Conservation (phyloP, 192 early-diverging fungal species). For the Entomortierella beljakovae region DNA sequence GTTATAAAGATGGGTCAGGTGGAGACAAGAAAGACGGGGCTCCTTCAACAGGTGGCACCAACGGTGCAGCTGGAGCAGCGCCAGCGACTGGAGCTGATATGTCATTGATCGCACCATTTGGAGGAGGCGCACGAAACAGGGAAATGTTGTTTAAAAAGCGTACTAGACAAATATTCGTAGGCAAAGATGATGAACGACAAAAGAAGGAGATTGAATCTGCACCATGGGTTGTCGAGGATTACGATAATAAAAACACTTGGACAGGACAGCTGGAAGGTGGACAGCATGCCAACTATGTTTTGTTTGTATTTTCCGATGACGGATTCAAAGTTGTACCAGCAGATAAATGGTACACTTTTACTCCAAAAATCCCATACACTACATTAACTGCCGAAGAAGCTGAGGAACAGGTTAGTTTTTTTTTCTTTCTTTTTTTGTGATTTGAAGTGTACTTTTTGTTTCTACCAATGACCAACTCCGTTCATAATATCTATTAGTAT, state of each 20-base stretch:
- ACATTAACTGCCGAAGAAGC: constrained; percentile 81
- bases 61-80: constrained; percentile 42
- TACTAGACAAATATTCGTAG: constrained; percentile 82
- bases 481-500: constrained; percentile 23
- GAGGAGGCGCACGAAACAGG: constrained; percentile 80
- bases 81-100: constrained; percentile 68
- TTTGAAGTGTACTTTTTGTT: too few species aligned
- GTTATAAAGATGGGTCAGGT: constrained; percentile 8
- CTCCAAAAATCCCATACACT: constrained; percentile 71
- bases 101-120: constrained; percentile 76
- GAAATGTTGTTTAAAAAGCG: constrained; percentile 84
- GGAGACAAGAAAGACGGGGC: background rate
- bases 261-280: constrained; percentile 78
- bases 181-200: constrained; percentile 77
- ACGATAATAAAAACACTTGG: constrained; percentile 73
- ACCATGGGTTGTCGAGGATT: constrained; percentile 85
- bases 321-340: constrained; percentile 82
- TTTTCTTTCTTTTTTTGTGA: constrained; percentile 15
- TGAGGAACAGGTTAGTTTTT: constrained; percentile 71
- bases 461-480: too few species aligned
- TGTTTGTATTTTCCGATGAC: constrained; percentile 81
- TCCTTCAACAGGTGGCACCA: background rate
- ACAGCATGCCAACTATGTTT: constrained; percentile 74
- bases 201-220: constrained; percentile 78
- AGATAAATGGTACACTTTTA: constrained; percentile 82